phyloP scores from a whole-genome alignment of 1,284 basidiomycete genomes.

The Amylostereum areolatum region DNA sequence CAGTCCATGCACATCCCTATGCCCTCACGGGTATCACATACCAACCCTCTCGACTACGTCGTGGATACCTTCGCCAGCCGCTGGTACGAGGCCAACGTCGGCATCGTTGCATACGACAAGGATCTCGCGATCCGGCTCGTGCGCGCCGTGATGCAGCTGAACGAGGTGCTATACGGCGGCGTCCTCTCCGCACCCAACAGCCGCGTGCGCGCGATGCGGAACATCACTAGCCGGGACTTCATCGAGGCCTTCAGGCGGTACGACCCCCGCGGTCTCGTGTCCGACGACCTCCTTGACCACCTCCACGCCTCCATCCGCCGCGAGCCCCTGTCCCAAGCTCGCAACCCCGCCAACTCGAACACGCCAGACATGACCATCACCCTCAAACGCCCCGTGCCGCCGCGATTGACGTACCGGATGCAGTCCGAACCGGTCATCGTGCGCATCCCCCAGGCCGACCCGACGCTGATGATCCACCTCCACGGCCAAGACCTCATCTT shows the following conservation, averaged over 20 bases:
- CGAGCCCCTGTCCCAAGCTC: slow-evolving; percentile 71
- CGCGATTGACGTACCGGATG: slow-evolving; percentile 74
- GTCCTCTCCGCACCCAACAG: slow-evolving; percentile 55
- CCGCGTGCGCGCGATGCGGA: slow-evolving; percentile 57
- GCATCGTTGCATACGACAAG: slow-evolving; percentile 70
- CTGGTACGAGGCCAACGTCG: slow-evolving; percentile 88
- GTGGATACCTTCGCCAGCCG: slow-evolving; percentile 83
- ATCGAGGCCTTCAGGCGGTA: slow-evolving; percentile 71
- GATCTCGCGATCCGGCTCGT: slow-evolving; percentile 76
- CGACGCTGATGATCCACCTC: slow-evolving; percentile 72
- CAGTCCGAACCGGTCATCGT: slow-evolving; percentile 84
- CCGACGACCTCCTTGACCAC: slow-evolving; percentile 68
- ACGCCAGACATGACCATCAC: slow-evolving; percentile 51
- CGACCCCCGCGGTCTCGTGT: slow-evolving; percentile 63
- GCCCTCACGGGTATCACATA: slow-evolving; percentile 35
- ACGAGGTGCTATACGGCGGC: slow-evolving; percentile 70
- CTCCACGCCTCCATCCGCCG: slow-evolving; percentile 73
- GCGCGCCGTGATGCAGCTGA: slow-evolving; percentile 82
- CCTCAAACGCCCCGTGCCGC: slow-evolving; percentile 69
- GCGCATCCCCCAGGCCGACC: slow-evolving; percentile 76
- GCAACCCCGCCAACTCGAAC: slow-evolving; percentile 34
- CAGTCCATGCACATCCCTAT: slow-evolving; percentile 72
- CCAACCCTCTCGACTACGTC: slow-evolving; percentile 54
- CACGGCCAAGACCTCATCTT: slow-evolving; percentile 83
- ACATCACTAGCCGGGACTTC: slow-evolving; percentile 72